Percentiles rank a stretch among this genome's conserved stretches.
phyloP scores from a whole-genome alignment of 768 basidiomycete genomes.

The Russula dissimulans region DNA sequence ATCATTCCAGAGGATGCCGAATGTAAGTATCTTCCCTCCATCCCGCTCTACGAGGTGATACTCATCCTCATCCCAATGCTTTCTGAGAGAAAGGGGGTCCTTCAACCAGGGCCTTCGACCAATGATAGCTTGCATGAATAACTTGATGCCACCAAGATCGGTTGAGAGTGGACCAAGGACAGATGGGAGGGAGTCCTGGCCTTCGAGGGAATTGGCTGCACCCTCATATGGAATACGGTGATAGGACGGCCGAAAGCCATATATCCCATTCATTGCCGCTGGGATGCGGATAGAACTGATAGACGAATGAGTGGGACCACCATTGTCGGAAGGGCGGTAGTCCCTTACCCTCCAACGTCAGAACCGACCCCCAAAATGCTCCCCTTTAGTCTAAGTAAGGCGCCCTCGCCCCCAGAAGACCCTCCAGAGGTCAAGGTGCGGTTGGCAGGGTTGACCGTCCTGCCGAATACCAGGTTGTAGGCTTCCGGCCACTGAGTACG shows the following conservation, averaged over 20 bases:
- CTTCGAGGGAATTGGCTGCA: slow-evolving; percentile 53
- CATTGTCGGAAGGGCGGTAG: not conserved
- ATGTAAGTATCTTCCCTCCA: slow-evolving; percentile 32
- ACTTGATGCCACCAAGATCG: slow-evolving; percentile 50
- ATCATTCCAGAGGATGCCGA: slow-evolving; percentile 34
- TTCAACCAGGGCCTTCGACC: slow-evolving; percentile 53
- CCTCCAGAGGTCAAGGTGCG: slow-evolving; percentile 65
- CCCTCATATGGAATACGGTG: slow-evolving; percentile 64
- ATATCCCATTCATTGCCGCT: slow-evolving; percentile 55
- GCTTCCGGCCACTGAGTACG: slow-evolving; percentile 61
- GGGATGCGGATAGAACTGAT: slow-evolving; percentile 68
- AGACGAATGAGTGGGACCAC: not conserved
- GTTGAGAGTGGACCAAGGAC: slow-evolving; percentile 66
- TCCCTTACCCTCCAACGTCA: slow-evolving; percentile 63
- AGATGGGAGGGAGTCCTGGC: slow-evolving; percentile 61
- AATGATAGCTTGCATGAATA: slow-evolving; percentile 57
- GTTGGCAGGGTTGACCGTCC: slow-evolving; percentile 71
- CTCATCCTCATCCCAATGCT: slow-evolving; percentile 51
- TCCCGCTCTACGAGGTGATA: slow-evolving; percentile 55
- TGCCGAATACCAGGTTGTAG: slow-evolving; percentile 69
- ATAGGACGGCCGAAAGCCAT: slow-evolving; percentile 62
- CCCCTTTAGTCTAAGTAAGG: slow-evolving; percentile 51
- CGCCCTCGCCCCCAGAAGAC: slow-evolving; percentile 82
- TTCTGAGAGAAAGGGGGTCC: slow-evolving; percentile 51
- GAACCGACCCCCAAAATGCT: slow-evolving; percentile 59